These are phyloP conservation scores for Letharia columbiana DNA, from an alignment of 495 filamentous ascomycete species.

Conservation along the genomic window DNA sequence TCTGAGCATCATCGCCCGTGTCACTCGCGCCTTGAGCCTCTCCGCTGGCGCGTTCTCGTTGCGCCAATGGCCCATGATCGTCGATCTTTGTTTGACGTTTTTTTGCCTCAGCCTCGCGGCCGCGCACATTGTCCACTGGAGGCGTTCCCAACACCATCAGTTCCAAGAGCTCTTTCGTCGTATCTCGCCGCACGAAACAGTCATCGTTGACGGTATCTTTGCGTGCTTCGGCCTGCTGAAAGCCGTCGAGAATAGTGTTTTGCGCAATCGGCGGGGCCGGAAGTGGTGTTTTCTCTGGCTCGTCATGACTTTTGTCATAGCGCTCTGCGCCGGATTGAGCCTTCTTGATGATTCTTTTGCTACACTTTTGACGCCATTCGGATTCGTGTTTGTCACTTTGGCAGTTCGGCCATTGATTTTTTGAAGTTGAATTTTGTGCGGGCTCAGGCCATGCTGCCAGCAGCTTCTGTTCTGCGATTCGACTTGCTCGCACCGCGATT, in stretches of 20 bases:
- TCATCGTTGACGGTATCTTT: background rate
- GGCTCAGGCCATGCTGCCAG: too few relatives aligned
- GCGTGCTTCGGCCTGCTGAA: conserved; percentile 1
- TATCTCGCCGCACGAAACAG: background rate
- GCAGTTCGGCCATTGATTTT: background rate
- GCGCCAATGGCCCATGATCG: conserved; percentile 2
- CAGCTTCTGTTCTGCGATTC: too few relatives aligned
- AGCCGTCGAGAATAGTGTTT: background rate
- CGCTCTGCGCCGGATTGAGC: background rate
- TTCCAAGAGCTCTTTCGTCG: background rate
- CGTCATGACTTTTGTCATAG: background rate
- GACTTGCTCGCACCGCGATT: too few relatives aligned
- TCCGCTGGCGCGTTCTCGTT: background rate
- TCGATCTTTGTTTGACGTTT: background rate
- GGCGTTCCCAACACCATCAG: background rate
- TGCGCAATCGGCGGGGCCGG: background rate
- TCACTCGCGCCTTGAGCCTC: background rate
- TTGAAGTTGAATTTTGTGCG: background rate
- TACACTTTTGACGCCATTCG: background rate
- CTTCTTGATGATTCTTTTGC: background rate
- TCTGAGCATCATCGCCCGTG: background rate
- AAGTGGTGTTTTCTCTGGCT: conserved; percentile 1
- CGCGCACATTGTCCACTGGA: background rate
- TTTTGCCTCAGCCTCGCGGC: background rate
- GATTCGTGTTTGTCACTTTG: background rate